phyloP scores from a whole-genome alignment of 2,329 filamentous ascomycete genomes.

The Fusarium sp. region DNA sequence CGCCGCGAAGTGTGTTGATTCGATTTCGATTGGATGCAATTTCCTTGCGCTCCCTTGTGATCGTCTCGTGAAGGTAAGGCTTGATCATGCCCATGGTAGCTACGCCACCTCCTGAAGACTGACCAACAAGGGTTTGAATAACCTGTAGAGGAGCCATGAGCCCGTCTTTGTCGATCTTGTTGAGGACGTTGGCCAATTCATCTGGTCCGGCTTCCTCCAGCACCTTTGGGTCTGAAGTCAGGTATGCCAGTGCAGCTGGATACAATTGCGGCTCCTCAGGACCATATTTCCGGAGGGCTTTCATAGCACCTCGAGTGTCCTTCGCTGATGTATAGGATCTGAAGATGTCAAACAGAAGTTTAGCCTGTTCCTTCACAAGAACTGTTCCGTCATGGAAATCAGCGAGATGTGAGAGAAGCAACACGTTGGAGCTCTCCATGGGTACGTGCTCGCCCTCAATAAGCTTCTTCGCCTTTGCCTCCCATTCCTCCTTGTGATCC shows the following conservation, averaged over 20 bases:
- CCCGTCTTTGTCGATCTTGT: slow-evolving; percentile 88
- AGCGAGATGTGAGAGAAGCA: slow-evolving; percentile 91
- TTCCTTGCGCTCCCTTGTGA: slow-evolving; percentile 87
- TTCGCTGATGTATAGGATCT: slow-evolving; percentile 93
- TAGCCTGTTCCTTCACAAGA: slow-evolving; percentile 92
- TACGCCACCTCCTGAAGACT: slow-evolving; percentile 67
- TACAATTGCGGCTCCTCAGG: slow-evolving; percentile 92
- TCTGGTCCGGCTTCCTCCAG: slow-evolving; percentile 86
- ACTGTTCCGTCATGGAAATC: slow-evolving; percentile 91
- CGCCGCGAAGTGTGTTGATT: slow-evolving; percentile 84
- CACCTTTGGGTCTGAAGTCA: slow-evolving; percentile 85
- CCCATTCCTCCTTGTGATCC: slow-evolving; percentile 81
- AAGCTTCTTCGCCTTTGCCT: slow-evolving; percentile 88
- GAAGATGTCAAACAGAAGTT: slow-evolving; percentile 94
- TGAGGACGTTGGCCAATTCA: slow-evolving; percentile 83
- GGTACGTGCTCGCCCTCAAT: slow-evolving; percentile 85
- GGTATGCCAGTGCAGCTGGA: slow-evolving; percentile 90
- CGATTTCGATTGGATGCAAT: slow-evolving; percentile 84
- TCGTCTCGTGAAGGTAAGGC: slow-evolving; percentile 88
- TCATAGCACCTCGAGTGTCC: slow-evolving; percentile 91
- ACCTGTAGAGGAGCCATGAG: slow-evolving; percentile 97
- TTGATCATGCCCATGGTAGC: slow-evolving; percentile 99
- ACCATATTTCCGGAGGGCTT: slow-evolving; percentile 91
- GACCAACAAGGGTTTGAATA: slow-evolving; percentile 87
- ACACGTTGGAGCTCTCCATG: slow-evolving; percentile 94